Evolutionary conservation across 2,329 filamentous ascomycete genomes (phyloP).

Genomic region (Stagonosporopsis rhizophila): DNA sequence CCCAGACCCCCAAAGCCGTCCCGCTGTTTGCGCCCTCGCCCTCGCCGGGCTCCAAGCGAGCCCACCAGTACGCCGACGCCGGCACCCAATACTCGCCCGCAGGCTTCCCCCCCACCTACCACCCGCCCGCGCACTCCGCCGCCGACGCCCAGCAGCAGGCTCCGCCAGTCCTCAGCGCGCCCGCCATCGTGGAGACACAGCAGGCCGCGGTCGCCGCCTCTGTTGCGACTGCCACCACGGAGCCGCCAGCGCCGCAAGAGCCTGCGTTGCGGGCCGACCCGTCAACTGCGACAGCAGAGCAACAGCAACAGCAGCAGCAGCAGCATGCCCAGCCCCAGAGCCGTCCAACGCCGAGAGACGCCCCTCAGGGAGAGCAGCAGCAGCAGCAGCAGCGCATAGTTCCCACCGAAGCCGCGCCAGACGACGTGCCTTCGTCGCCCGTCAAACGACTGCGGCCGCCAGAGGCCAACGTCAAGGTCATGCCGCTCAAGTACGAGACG

Average conservation of each 20-base stretch:
- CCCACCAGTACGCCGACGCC: conserved; percentile 58
- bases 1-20: conserved; percentile 30
- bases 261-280: conserved; percentile 46
- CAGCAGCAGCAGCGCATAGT: conserved; percentile 1
- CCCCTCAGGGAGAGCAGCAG: conserved; percentile 14
- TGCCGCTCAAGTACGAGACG: conserved; percentile 80
- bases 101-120: conserved; percentile 54
- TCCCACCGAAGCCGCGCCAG: not conserved
- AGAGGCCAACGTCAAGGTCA: conserved; percentile 59
- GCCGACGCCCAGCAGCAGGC: conserved; percentile 7
- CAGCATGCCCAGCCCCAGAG: conserved; percentile 20
- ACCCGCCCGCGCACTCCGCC: conserved; percentile 21
- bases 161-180: conserved; percentile 19
- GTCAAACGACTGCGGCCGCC: conserved; percentile 43
- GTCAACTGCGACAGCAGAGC: conserved; percentile 30
- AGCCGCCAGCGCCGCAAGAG: conserved; percentile 37
- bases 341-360: conserved; percentile 23
- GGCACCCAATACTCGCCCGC: conserved; percentile 64
- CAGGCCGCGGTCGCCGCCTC: conserved; percentile 41
- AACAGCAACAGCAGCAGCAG: no score
- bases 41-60: conserved; percentile 38
- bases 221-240: conserved; percentile 41
- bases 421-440: conserved; percentile 31
- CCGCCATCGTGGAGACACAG: conserved; percentile 28
- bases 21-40: conserved; percentile 41